Conservation (phyloP, 495 filamentous ascomycete species). For the Neurospora sp. region DNA sequence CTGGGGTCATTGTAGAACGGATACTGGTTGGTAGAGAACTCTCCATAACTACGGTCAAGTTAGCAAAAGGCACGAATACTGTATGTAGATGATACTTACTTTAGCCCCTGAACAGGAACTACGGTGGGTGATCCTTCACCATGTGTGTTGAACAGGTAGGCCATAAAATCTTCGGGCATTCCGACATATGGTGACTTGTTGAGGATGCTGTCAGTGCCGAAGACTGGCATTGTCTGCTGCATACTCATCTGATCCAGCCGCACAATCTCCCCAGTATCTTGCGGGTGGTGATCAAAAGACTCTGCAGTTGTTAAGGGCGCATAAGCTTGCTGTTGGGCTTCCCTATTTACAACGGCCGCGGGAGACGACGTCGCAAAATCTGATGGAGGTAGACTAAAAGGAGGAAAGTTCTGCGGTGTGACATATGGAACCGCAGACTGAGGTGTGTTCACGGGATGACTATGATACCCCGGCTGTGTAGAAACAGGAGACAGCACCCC, state of each 20-base stretch:
- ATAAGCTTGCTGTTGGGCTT: slow-evolving; percentile 24
- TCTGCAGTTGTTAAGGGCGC: slow-evolving; percentile 31
- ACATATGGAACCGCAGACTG: slow-evolving; percentile 38
- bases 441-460: slow-evolving; percentile 32
- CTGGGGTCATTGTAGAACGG: slow-evolving; percentile 39
- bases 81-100: slow-evolving; percentile 25
- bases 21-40: slow-evolving; percentile 38
- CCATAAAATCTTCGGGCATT: slow-evolving; percentile 86
- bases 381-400: slow-evolving; percentile 47
- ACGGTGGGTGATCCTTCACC: slow-evolving; percentile 33
- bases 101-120: slow-evolving; percentile 39
- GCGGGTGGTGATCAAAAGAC: slow-evolving; percentile 35
- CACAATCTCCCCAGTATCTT: slow-evolving; percentile 41
- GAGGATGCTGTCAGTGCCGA: slow-evolving; percentile 64
- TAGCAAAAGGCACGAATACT: slow-evolving; percentile 6
- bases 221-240: slow-evolving; percentile 68
- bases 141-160: slow-evolving; percentile 75
- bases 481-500: slow-evolving; percentile 41
- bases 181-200: slow-evolving; percentile 76
- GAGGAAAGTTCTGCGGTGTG: slow-evolving; percentile 40
- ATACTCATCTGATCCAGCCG: slow-evolving; percentile 57
- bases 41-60: slow-evolving; percentile 34
- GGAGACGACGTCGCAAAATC: slow-evolving; percentile 33
- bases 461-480: slow-evolving; percentile 37
- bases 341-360: slow-evolving; percentile 16